A percentile compares a stretch with the other conserved stretches of the same genome.
Evolutionary conservation across 768 basidiomycete species (phyloP).

Genomic region (Artomyces pyxidatus): DNA sequence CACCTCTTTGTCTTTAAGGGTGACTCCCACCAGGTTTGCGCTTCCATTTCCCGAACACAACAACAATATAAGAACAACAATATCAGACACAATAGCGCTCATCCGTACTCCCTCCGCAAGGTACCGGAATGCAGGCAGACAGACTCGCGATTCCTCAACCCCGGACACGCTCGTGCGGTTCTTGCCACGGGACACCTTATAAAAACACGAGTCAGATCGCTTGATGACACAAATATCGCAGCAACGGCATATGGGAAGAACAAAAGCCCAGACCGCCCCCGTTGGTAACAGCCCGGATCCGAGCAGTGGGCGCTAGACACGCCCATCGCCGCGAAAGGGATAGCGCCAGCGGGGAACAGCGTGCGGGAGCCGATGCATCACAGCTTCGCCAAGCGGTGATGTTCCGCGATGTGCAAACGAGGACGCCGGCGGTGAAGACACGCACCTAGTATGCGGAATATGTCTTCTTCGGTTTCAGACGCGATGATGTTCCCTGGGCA

Average conservation of each 20-base stretch:
- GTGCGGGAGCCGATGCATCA: not conserved
- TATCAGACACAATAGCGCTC: not conserved
- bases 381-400: not conserved
- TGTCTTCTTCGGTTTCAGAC: constrained; percentile 80
- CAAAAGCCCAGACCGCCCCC: constrained; percentile 1
- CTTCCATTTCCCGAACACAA: not conserved
- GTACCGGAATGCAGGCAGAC: too few species aligned
- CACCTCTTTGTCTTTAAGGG: not conserved
- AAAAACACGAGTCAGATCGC: not conserved
- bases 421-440: not conserved
- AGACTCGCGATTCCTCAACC: too few species aligned
- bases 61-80: not conserved
- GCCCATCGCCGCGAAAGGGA: not conserved
- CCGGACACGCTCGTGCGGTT: constrained; percentile 67
- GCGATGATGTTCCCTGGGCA: constrained; percentile 68
- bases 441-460: constrained; percentile 63
- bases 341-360: not conserved
- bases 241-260: not conserved
- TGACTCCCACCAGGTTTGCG: not conserved
- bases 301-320: not conserved
- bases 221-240: constrained; percentile 1
- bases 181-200: constrained; percentile 69
- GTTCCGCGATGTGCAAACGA: not conserved
- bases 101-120: too few species aligned
- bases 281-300: not conserved